phyloP scores from a whole-genome alignment of 139 green algal species.

The Volvox reticuliferus region DNA sequence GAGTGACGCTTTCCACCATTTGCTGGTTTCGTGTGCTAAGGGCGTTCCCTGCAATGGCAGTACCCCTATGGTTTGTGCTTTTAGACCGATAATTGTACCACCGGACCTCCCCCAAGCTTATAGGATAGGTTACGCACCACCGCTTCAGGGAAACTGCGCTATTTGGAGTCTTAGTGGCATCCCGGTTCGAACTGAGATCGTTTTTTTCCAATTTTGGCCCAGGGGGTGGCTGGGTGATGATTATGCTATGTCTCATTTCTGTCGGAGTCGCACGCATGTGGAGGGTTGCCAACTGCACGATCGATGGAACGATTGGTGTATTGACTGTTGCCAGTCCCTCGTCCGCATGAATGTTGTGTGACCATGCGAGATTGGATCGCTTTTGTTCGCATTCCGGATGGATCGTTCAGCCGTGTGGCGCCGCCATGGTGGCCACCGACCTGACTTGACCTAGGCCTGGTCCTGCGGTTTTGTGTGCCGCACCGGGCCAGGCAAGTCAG shows the following conservation, averaged over 20 bases:
- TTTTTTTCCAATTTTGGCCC: constrained; percentile 16
- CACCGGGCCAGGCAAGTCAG: not conserved
- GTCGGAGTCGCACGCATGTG: constrained; percentile 28
- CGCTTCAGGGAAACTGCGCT: not conserved
- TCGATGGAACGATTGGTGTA: constrained; percentile 20
- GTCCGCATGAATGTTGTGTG: not conserved
- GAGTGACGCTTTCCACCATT: constrained; percentile 21
- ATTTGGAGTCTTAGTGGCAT: not conserved
- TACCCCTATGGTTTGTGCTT: not conserved
- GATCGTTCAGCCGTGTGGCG: not conserved
- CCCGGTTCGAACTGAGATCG: constrained; percentile 1
- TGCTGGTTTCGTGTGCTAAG: constrained; percentile 20
- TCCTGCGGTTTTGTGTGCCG: not conserved
- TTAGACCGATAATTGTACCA: constrained; percentile 1
- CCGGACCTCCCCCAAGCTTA: not conserved
- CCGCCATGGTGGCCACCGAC: not conserved
- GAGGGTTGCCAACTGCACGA: constrained; percentile 29
- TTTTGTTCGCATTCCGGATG: not conserved
- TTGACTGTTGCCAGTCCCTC: constrained; percentile 22
- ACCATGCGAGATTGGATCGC: not conserved
- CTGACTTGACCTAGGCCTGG: not conserved
- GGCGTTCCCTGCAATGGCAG: not conserved
- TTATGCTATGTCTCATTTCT: constrained; percentile 21
- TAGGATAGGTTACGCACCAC: not conserved
- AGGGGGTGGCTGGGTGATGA: not conserved